These are phyloP conservation scores for Suhomyces sp. DNA, from an alignment of 805 yeast genomes.

Conservation along the genomic window DNA sequence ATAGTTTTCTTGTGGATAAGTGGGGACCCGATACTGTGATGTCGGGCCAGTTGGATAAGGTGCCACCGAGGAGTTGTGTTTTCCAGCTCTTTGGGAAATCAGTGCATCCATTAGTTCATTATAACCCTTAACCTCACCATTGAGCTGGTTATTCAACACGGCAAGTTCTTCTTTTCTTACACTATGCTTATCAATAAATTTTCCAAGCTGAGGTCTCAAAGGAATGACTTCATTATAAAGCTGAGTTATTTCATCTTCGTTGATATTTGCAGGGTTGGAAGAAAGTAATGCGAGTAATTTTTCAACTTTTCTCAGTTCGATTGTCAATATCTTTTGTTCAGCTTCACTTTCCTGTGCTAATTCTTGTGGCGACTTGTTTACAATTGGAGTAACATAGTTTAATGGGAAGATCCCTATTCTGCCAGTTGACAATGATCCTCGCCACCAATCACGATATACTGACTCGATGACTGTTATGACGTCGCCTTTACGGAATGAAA, in stretches of 20 bases:
- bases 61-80: constrained; percentile 1
- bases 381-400: constrained; percentile 82
- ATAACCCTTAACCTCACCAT: constrained; percentile 65
- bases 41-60: constrained; percentile 9
- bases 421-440: constrained; percentile 77
- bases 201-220: constrained; percentile 71
- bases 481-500: constrained; percentile 85
- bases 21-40: constrained; percentile 1
- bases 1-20: neutral
- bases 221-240: constrained; percentile 72
- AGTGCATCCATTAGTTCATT: constrained; percentile 61
- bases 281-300: constrained; percentile 58
- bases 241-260: constrained; percentile 67
- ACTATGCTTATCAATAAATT: constrained; percentile 74
- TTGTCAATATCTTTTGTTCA: constrained; percentile 55
- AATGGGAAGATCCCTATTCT: constrained; percentile 86
- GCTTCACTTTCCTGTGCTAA: constrained; percentile 46
- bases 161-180: constrained; percentile 75
- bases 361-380: constrained; percentile 64
- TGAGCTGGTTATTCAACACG: constrained; percentile 67
- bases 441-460: constrained; percentile 94
- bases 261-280: constrained; percentile 31
- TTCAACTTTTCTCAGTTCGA: constrained; percentile 61
- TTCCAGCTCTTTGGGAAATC: constrained; percentile 13
- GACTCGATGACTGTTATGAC: constrained; percentile 82